Evolutionary conservation across 2,329 filamentous ascomycete genomes (phyloP).

Genomic region (Botryosphaeria dothidea): DNA sequence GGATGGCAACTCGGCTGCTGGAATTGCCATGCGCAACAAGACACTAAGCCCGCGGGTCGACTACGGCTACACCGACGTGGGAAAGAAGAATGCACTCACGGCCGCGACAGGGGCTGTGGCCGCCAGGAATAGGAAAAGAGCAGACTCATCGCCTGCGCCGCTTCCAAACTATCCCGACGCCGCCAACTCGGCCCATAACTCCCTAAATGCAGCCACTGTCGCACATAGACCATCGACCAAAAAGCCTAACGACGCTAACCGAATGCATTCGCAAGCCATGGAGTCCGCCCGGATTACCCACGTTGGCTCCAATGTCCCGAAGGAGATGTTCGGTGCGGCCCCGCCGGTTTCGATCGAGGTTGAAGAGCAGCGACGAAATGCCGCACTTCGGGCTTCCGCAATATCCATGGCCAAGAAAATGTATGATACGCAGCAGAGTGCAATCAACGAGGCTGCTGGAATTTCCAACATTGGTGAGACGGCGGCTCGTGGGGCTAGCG

Average conservation of each 20-base stretch:
- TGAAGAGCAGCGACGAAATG: constrained; percentile 71
- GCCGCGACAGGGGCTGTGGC: constrained; percentile 79
- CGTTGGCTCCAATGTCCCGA: constrained; percentile 66
- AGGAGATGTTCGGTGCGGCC: constrained; percentile 75
- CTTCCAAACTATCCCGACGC: constrained; percentile 54
- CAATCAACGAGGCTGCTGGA: constrained; percentile 50
- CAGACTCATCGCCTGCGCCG: constrained; percentile 59
- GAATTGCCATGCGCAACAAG: constrained; percentile 63
- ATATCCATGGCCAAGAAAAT: constrained; percentile 88
- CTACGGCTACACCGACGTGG: constrained; percentile 51
- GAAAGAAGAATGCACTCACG: constrained; percentile 65
- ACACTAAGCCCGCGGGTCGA: constrained; percentile 47
- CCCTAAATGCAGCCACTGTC: constrained; percentile 70
- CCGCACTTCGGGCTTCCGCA: constrained; percentile 77
- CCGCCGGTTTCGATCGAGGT: constrained; percentile 72
- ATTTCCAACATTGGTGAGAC: constrained; percentile 36
- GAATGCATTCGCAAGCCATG: constrained; percentile 50
- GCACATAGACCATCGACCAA: constrained; percentile 57
- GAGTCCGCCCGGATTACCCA: constrained; percentile 66
- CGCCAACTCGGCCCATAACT: constrained; percentile 64
- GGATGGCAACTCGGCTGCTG: constrained; percentile 68
- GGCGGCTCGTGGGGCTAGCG: constrained; percentile 36
- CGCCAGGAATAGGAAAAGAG: constrained; percentile 55
- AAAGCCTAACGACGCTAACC: constrained; percentile 35
- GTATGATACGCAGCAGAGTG: constrained; percentile 70